Base-by-base conservation (phyloP, 1,284 basidiomycete species). In the Pseudozyma thailandica region DNA sequence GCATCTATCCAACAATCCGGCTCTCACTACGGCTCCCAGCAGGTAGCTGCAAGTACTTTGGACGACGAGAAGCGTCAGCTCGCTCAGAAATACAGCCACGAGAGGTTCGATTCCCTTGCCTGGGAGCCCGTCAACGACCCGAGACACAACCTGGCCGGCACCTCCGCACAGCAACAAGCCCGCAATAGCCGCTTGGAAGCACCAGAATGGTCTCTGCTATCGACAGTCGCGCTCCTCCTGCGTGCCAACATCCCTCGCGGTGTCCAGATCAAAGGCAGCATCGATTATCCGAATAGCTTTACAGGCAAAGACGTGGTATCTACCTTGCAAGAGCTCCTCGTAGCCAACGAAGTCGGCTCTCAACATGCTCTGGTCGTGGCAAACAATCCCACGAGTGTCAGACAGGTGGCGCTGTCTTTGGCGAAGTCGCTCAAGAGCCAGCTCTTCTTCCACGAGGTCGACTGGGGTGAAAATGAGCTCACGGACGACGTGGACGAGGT, bases 371-470 rank as follows among this genome's bases (percentile, higher is more conserved):
- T 64, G 6, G 57, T 71, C 7, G 46, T 20, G 6, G 46, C 53
- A 0, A 48, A 57, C 38, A 52, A 57, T 38, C 44, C 35, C 9
- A 41, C 30, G 15, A 47, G 26, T 21, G 25, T 60, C 8, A 59
- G 93, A 3, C 87, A 91, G 25, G 89, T 90, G 13, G 93, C 94
- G 2, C 85, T 97, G 12, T 88, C 90, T 74, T 89, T 96, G 13
- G 94, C 93, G 0, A 89, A 92, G 26, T 91, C 91, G 66, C 85
- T 98, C 27, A 94, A 98, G 77, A 90, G 88, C 65, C 92, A 95
- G 82, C 87, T 97, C 7, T 96, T 94, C 86, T 94, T 98, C 82
- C 93, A 95, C 81, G 95, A 98, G 82, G 94, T 97, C 7, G 94
- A 97, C 82, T 96, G 94, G 92, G 93, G 92, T 30, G 89, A 90